These are phyloP conservation scores for Trichosporon sp. DNA, from an alignment of 1,284 basidiomycete genomes.

Conservation along the genomic window DNA sequence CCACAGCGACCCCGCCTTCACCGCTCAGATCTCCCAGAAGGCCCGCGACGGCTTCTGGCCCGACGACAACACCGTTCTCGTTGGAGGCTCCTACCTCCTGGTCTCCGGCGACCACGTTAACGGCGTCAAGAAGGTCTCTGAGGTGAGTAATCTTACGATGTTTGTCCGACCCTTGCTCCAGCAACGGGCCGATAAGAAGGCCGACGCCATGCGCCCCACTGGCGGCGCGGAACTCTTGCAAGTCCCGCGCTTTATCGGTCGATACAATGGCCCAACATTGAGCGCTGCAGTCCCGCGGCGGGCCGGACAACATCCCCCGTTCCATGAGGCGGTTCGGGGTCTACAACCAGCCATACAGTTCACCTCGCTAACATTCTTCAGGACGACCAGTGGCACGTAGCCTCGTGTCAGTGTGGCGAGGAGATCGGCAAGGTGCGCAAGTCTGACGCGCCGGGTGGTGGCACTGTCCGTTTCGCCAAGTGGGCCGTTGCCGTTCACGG, in stretches of 20 bases:
- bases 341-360: constrained; percentile 74
- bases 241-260: constrained; percentile 59
- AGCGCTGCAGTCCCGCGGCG: constrained; percentile 47
- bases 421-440: constrained; percentile 68
- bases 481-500: constrained; percentile 74
- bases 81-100: constrained; percentile 81
- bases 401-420: constrained; percentile 76
- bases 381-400: constrained; percentile 65
- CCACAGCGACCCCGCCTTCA: constrained; percentile 81
- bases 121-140: not conserved
- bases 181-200: constrained; percentile 77
- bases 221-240: constrained; percentile 61
- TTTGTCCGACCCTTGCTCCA: not conserved
- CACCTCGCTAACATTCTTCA: constrained; percentile 38
- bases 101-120: constrained; percentile 21
- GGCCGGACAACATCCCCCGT: constrained; percentile 71
- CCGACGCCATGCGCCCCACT: constrained; percentile 68
- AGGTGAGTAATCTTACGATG: not conserved
- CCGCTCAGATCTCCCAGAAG: constrained; percentile 68
- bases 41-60: constrained; percentile 80
- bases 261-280: constrained; percentile 87
- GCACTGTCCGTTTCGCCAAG: constrained; percentile 66
- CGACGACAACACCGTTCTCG: constrained; percentile 67
- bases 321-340: constrained; percentile 67
- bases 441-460: constrained; percentile 50